Evolutionary conservation across 2,329 filamentous ascomycete species (phyloP).

Genomic region (Colletotrichum sp.): DNA sequence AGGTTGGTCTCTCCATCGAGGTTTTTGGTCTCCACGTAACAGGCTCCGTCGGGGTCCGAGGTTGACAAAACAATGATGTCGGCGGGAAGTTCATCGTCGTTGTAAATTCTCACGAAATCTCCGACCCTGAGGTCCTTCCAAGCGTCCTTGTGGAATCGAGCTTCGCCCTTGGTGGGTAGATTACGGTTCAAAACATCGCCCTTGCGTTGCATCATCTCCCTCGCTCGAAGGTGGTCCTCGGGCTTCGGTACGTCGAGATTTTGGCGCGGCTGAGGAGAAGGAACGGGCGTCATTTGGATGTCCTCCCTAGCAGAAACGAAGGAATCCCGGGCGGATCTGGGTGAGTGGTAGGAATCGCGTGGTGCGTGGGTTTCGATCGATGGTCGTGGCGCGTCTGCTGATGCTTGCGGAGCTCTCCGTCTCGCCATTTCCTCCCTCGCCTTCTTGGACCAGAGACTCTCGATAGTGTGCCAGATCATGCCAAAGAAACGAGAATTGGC

Average conservation of each 20-base stretch:
- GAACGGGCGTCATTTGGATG: slow-evolving; percentile 96
- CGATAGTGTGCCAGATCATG: slow-evolving; percentile 54
- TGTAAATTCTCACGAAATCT: slow-evolving; percentile 95
- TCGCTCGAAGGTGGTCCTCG: slow-evolving; percentile 35
- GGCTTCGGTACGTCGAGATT: slow-evolving; percentile 43
- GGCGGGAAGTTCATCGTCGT: slow-evolving; percentile 92
- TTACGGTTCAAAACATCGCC: slow-evolving; percentile 74
- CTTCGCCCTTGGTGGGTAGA: slow-evolving; percentile 68
- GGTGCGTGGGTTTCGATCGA: slow-evolving; percentile 68
- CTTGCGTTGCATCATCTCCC: slow-evolving; percentile 50
- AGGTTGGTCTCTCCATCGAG: slow-evolving; percentile 97
- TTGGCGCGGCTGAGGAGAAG: slow-evolving; percentile 70
- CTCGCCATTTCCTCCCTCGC: slow-evolving; percentile 52
- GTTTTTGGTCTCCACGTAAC: slow-evolving; percentile 98
- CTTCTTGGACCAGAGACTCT: slow-evolving; percentile 56
- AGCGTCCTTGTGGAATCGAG: slow-evolving; percentile 87
- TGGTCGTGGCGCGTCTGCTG: slow-evolving; percentile 48
- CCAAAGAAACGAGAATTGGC: slow-evolving; percentile 69
- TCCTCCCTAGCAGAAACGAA: slow-evolving; percentile 66
- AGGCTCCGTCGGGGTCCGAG: slow-evolving; percentile 91
- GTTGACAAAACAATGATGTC: slow-evolving; percentile 93
- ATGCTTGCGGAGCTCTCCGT: slow-evolving; percentile 46
- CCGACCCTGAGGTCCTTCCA: slow-evolving; percentile 97
- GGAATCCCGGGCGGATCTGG: slow-evolving; percentile 45
- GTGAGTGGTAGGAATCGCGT: slow-evolving; percentile 56